phyloP scores from a whole-genome alignment of 768 basidiomycete genomes.

The Tephrocybe sp. region DNA sequence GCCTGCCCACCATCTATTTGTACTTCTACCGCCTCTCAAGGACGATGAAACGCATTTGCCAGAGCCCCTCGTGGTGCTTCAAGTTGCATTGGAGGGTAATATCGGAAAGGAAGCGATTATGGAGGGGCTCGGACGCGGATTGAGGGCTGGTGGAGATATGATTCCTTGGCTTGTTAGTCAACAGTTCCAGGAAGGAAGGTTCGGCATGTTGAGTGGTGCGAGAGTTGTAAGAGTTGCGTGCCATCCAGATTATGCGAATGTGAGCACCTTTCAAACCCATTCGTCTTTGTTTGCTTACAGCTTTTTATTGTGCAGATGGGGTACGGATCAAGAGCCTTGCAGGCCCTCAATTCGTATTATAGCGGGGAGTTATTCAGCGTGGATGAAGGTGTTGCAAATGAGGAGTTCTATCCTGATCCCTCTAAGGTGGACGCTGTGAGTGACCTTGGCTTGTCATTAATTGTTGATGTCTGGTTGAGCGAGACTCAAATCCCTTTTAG shows the following conservation, averaged over 20 bases:
- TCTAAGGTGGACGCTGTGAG: conserved; percentile 43
- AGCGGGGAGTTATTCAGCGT: conserved; percentile 89
- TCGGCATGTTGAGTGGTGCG: conserved; percentile 88
- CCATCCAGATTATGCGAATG: conserved; percentile 92
- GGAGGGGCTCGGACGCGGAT: conserved; percentile 81
- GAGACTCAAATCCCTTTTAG: conserved; percentile 22
- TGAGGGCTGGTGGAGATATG: conserved; percentile 91
- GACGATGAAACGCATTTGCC: conserved; percentile 90
- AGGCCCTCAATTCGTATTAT: conserved; percentile 87
- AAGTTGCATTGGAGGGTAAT: conserved; percentile 94
- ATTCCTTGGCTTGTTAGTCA: conserved; percentile 96
- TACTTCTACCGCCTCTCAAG: conserved; percentile 88
- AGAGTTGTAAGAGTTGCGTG: conserved; percentile 91
- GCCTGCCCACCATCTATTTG: conserved; percentile 95
- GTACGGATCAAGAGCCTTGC: conserved; percentile 87
- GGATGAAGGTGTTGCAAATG: conserved; percentile 58
- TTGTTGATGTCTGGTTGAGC: background rate
- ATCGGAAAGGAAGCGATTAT: conserved; percentile 84
- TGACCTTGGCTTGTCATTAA: background rate
- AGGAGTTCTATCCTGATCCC: conserved; percentile 60
- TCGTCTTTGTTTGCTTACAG: conserved; percentile 6
- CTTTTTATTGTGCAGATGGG: conserved; percentile 68
- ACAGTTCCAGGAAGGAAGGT: conserved; percentile 94
- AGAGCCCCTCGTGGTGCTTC: conserved; percentile 92
- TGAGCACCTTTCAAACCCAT: conserved; percentile 33